Percentiles rank a stretch among this genome's conserved stretches.
Evolutionary conservation across 176 grass and related monocot genomes (phyloP).

Genomic region (Ensete ventricosum): DNA sequence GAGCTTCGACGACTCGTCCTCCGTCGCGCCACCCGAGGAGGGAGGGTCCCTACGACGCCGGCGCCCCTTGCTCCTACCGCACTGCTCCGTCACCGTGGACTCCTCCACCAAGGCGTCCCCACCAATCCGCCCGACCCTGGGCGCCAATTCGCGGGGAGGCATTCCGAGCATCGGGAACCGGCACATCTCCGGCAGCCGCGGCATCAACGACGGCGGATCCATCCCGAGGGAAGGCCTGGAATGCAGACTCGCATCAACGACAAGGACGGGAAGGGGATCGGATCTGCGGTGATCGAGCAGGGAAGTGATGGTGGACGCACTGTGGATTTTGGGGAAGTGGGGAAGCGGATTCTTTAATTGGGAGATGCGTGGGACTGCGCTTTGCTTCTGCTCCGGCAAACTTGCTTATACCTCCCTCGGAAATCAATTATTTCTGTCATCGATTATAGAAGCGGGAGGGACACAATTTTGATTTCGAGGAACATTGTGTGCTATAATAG

Average conservation of each 20-base stretch:
- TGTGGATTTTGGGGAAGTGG: too few relatives aligned
- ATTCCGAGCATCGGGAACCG: background rate
- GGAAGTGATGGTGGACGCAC: background rate
- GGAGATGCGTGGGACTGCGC: too few relatives aligned
- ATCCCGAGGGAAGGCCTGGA: background rate
- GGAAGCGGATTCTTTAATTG: too few relatives aligned
- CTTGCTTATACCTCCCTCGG: too few relatives aligned
- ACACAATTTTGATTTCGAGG: too few relatives aligned
- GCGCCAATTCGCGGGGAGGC: background rate
- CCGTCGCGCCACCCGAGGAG: background rate
- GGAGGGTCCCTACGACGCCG: background rate
- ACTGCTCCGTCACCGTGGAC: constrained; percentile 10
- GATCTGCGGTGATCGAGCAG: background rate
- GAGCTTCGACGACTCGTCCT: constrained; percentile 18
- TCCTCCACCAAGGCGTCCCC: constrained; percentile 8
- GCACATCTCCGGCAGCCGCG: constrained; percentile 7
- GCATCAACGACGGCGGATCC: background rate
- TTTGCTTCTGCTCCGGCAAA: too few relatives aligned
- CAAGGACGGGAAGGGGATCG: background rate
- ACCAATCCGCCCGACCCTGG: background rate
- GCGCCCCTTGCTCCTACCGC: constrained; percentile 3
- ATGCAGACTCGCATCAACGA: background rate
- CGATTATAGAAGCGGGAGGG: too few relatives aligned
- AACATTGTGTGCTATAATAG: too few relatives aligned
- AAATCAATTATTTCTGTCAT: too few relatives aligned